Evolutionary conservation across 495 filamentous ascomycete species (phyloP).

Genomic region (Aspergillus mulundensis): DNA sequence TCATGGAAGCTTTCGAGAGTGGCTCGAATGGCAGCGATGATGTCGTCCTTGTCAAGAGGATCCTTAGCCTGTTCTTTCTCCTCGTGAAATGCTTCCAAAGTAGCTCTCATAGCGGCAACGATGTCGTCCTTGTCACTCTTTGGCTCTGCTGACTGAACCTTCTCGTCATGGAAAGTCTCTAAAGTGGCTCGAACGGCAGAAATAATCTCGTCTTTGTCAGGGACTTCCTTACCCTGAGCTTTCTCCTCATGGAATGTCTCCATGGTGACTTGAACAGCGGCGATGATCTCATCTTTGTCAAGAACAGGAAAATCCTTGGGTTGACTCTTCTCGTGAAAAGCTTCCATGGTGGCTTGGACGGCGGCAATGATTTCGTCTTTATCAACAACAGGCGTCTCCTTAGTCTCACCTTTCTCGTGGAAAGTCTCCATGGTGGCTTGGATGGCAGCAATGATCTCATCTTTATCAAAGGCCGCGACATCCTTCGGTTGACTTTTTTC

Average conservation of each 20-base stretch:
- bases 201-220: conserved; percentile 54
- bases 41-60: conserved; percentile 54
- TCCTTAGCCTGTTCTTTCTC: conserved; percentile 57
- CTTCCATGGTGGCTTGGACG: conserved; percentile 63
- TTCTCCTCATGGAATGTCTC: neutral
- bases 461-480: conserved; percentile 21
- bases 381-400: neutral
- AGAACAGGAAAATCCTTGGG: conserved; percentile 42
- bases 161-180: neutral
- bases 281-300: conserved; percentile 54
- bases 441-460: conserved; percentile 62
- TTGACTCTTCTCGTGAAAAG: conserved; percentile 61
- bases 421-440: conserved; percentile 61
- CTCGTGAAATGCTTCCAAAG: conserved; percentile 61
- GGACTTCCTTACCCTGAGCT: neutral
- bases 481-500: neutral
- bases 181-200: conserved; percentile 58
- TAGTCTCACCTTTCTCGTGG: conserved; percentile 13
- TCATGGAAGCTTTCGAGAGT: conserved; percentile 20
- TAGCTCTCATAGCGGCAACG: conserved; percentile 59
- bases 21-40: conserved; percentile 61
- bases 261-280: conserved; percentile 60
- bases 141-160: neutral
- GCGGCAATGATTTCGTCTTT: conserved; percentile 62
- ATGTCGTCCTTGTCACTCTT: conserved; percentile 47